These are phyloP conservation scores for Dendrothele bispora DNA, from an alignment of 768 basidiomycete species.

Conservation along the genomic window DNA sequence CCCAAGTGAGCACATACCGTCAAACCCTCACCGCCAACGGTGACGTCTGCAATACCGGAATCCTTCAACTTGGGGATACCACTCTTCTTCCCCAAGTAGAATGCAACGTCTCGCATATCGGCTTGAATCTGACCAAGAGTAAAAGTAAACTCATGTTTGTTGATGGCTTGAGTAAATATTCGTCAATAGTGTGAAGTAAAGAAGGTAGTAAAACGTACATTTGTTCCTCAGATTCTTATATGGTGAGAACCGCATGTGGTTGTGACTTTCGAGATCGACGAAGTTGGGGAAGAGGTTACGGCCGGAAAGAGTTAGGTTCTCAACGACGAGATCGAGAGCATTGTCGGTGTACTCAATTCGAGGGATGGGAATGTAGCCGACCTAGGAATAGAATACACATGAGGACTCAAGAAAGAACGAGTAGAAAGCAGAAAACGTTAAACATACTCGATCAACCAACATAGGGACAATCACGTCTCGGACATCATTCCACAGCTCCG, in stretches of 20 bases:
- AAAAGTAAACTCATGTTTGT: slow-evolving; percentile 72
- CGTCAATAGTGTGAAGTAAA: too few relatives aligned
- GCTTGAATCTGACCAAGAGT: slow-evolving; percentile 86
- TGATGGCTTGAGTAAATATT: too few relatives aligned
- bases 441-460: slow-evolving; percentile 67
- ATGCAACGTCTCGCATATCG: slow-evolving; percentile 91
- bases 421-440: neutral
- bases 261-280: slow-evolving; percentile 72
- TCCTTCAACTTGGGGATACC: slow-evolving; percentile 81
- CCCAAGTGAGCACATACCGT: slow-evolving; percentile 39
- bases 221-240: too few relatives aligned
- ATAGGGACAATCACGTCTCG: slow-evolving; percentile 79
- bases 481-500: slow-evolving; percentile 86
- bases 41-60: slow-evolving; percentile 81
- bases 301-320: slow-evolving; percentile 88
- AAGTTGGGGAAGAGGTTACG: slow-evolving; percentile 88
- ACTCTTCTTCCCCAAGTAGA: slow-evolving; percentile 85
- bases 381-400: slow-evolving; percentile 29
- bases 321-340: slow-evolving; percentile 82
- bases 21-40: slow-evolving; percentile 83
- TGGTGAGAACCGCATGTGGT: slow-evolving; percentile 83
- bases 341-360: slow-evolving; percentile 93
- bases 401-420: neutral
- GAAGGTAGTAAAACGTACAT: too few relatives aligned
- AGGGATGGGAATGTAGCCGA: slow-evolving; percentile 86